Percentiles rank a stretch among this genome's conserved stretches.
These are phyloP conservation scores for Echeveria elegans DNA, from an alignment of 164 flowering plant species.

Conservation along the genomic window DNA sequence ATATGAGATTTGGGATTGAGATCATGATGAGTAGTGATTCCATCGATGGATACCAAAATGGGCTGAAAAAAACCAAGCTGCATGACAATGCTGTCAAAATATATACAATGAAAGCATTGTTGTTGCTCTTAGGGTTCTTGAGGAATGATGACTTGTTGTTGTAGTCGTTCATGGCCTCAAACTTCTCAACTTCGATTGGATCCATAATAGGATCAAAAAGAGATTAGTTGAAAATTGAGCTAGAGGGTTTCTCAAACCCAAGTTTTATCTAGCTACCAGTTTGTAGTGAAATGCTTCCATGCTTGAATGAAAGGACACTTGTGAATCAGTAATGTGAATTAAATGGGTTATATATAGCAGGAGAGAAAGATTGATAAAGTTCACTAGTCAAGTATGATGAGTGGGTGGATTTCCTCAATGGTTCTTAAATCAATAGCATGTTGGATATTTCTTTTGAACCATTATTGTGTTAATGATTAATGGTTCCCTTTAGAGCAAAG, in stretches of 20 bases:
- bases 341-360: background rate
- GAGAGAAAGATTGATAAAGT: background rate
- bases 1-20: slow-evolving; percentile 25
- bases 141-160: slow-evolving; percentile 21
- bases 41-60: slow-evolving; percentile 32
- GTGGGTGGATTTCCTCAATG: slow-evolving; percentile 1
- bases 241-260: background rate
- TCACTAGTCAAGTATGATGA: background rate
- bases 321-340: background rate
- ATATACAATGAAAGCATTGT: slow-evolving; percentile 20
- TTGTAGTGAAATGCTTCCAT: background rate
- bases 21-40: slow-evolving; percentile 20
- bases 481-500: background rate
- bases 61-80: slow-evolving; percentile 27
- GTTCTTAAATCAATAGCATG: background rate
- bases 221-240: background rate
- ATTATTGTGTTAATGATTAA: background rate
- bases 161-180: slow-evolving; percentile 39
- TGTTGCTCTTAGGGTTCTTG: slow-evolving; percentile 11
- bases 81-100: slow-evolving; percentile 26
- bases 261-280: background rate
- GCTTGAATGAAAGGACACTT: background rate
- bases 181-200: slow-evolving; percentile 22
- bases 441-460: slow-evolving; percentile 6
- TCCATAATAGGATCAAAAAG: slow-evolving; percentile 27